phyloP scores from a whole-genome alignment of 2,329 filamentous ascomycete species.

The Colletotrichum paranaense region DNA sequence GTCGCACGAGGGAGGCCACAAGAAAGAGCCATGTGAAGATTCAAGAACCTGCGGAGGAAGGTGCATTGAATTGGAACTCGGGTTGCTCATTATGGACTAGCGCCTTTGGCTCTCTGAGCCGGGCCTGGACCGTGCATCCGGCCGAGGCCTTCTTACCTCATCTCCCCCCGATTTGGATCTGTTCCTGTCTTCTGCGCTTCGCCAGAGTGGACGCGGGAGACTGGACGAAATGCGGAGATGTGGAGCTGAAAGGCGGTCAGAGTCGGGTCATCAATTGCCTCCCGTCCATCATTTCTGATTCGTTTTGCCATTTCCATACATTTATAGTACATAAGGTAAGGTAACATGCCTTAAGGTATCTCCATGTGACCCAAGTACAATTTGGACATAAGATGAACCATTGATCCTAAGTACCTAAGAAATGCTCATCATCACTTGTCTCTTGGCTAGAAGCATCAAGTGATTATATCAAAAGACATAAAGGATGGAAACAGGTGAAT shows the following conservation, averaged over 20 bases:
- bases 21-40: slow-evolving; percentile 16
- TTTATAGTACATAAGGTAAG: too few species aligned
- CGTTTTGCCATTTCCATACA: background rate
- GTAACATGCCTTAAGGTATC: too few species aligned
- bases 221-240: slow-evolving; percentile 25
- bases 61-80: background rate
- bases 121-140: slow-evolving; percentile 24
- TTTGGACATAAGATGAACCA: slow-evolving; percentile 15
- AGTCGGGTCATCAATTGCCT: slow-evolving; percentile 10
- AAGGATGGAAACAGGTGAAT: background rate
- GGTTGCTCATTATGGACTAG: background rate
- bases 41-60: too few species aligned
- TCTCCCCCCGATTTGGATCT: slow-evolving; percentile 1
- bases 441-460: background rate
- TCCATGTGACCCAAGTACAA: background rate
- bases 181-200: slow-evolving; percentile 1
- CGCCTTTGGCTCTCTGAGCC: background rate
- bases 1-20: background rate
- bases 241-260: slow-evolving; percentile 31
- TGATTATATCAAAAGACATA: background rate
- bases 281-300: background rate
- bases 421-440: background rate
- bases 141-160: slow-evolving; percentile 25
- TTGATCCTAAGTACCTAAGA: background rate
- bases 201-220: slow-evolving; percentile 1